Base-by-base conservation (phyloP, 1,139 yeast species). In the Kodamaea sp. region DNA sequence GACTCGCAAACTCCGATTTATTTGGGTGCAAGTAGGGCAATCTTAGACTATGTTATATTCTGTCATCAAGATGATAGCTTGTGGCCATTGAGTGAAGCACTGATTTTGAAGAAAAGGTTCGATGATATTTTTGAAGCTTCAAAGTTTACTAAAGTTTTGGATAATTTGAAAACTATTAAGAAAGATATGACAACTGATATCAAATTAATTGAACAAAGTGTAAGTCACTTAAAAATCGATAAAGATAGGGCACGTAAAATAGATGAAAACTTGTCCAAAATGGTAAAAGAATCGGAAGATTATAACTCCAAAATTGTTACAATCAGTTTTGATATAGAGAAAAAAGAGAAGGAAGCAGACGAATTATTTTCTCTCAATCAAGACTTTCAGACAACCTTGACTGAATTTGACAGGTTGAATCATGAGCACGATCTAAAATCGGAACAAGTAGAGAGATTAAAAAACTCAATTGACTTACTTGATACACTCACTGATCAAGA, bases 31-130 rank as follows among this genome's bases (percentile, higher is more conserved):
- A 84, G 96, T 0, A 78, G 79, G 40, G 88, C 97, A 0, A 79
- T 94, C 38, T 64, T 94, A 35, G 96, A 92, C 50, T 87, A 89
- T 58, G 98, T 94, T 34, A 83, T 92, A 2, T 94, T 94, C 60
- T 92, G 98, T 55, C 99, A 94, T 57, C 99, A 94, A 60, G 99
- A 94, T 55, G 99, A 94, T 44, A 84, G 94, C 54, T 64, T 88
- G 30, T 94, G 99, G 99, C 99, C 99, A 2, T 68, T 94, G 41
- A 80, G 92, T 49, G 99, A 94, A 60, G 95, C 98, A 1, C 74
- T 95, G 6, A 77, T 77, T 9, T 72, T 94, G 55, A 94, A 94
- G 63, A 90, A 90, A 62, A 75, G 92, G 43, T 94, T 94, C 54
- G 98, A 94, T 60, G 98, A 92, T 57, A 92, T 94, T 6, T 94